Conservation (phyloP, 1,284 basidiomycete species). For the Cutaneotrichosporon dermatis region DNA sequence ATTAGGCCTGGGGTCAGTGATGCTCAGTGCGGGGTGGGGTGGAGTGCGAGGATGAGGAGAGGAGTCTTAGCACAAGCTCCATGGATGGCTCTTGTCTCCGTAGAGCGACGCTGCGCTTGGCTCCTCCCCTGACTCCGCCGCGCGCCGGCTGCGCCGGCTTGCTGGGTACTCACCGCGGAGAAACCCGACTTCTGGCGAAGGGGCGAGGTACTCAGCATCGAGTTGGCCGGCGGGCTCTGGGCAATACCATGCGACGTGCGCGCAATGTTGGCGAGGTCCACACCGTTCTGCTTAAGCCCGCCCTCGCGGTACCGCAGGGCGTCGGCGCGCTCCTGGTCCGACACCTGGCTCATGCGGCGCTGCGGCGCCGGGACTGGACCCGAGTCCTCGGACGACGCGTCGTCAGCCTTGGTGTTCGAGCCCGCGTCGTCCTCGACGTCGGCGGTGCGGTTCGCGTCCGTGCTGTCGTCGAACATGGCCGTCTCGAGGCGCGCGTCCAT, state of each 20-base stretch:
- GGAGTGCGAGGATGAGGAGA: neutral
- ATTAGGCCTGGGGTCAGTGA: constrained; percentile 6
- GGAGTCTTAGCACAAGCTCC: too few relatives aligned
- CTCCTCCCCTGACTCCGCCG: neutral
- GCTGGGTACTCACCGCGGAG: constrained; percentile 20
- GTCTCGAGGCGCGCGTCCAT: constrained; percentile 48
- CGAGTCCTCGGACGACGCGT: constrained; percentile 4
- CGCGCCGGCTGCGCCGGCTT: too few relatives aligned
- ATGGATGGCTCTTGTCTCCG: too few relatives aligned
- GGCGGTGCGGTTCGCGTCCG: neutral
- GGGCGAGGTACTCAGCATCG: constrained; percentile 46
- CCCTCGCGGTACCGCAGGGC: constrained; percentile 43
- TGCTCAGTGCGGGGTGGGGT: neutral
- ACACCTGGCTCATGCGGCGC: constrained; percentile 49
- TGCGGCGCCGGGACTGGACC: constrained; percentile 21
- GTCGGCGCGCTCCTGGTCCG: constrained; percentile 61
- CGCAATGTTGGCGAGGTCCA: constrained; percentile 72
- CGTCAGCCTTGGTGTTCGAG: neutral
- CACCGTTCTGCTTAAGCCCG: constrained; percentile 42
- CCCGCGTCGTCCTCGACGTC: constrained; percentile 41
- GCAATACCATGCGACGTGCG: constrained; percentile 72
- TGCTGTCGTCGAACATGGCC: constrained; percentile 46
- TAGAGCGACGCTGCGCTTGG: too few relatives aligned
- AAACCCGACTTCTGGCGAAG: constrained; percentile 43
- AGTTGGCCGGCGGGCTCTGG: constrained; percentile 54